Percentiles rank a stretch among this genome's conserved stretches.
Conservation (phyloP, 257 asterid species). For the Craterostigma plantagineum region DNA sequence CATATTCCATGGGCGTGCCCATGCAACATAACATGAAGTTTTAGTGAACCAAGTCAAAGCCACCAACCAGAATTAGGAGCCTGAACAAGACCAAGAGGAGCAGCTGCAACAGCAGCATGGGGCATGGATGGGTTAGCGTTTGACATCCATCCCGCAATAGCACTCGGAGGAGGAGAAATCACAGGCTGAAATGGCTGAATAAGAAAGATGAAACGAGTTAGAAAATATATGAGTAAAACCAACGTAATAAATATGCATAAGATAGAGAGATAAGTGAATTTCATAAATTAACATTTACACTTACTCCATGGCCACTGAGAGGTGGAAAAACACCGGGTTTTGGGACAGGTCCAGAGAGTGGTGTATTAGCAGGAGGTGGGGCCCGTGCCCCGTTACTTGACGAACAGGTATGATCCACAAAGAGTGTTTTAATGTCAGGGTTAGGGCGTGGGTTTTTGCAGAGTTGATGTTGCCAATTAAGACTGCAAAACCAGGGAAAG, state of each 20-base stretch:
- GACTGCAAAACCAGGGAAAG: slow-evolving; percentile 30
- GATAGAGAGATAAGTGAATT: slow-evolving; percentile 5
- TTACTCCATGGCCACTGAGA: slow-evolving; percentile 79
- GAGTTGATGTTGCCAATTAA: slow-evolving; percentile 99
- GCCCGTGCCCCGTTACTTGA: slow-evolving; percentile 88
- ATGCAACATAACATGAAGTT: no score
- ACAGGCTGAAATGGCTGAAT: slow-evolving; percentile 59
- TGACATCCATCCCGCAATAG: slow-evolving; percentile 98
- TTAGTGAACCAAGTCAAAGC: slow-evolving; percentile 7
- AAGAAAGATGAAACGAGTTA: slow-evolving; percentile 2
- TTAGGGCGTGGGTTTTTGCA: slow-evolving; percentile 94
- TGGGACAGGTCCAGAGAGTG: slow-evolving; percentile 62
- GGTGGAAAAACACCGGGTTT: slow-evolving; percentile 83
- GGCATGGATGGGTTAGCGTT: slow-evolving; percentile 39
- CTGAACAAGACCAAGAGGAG: slow-evolving; percentile 58
- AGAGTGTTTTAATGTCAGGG: slow-evolving; percentile 90
- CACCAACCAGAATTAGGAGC: slow-evolving; percentile 48
- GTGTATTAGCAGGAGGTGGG: slow-evolving; percentile 53
- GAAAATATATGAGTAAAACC: slow-evolving; percentile 4
- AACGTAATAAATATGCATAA: slow-evolving; percentile 2
- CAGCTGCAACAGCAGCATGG: slow-evolving; percentile 66
- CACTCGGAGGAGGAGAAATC: slow-evolving; percentile 51
- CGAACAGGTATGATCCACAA: slow-evolving; percentile 89
- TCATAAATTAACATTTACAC: slow-evolving; percentile 11
- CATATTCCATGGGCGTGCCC: no score